These are phyloP conservation scores for Yamadazyma sp. DNA, from an alignment of 1,139 yeast species.

Conservation along the genomic window DNA sequence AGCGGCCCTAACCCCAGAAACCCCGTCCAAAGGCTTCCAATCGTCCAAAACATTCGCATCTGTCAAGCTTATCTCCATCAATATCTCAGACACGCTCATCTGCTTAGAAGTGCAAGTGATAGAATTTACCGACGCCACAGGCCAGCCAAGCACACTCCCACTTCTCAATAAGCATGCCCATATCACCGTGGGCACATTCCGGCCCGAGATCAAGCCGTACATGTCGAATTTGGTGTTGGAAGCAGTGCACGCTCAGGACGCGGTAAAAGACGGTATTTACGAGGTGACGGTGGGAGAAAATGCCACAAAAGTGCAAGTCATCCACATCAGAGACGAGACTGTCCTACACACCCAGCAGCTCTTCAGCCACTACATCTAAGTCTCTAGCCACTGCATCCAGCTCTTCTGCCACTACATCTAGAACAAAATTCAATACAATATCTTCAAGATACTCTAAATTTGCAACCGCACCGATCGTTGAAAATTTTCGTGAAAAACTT, in stretches of 20 bases:
- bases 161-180: conserved; percentile 57
- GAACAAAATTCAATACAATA: too few species aligned
- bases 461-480: not conserved
- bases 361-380: conserved; percentile 7
- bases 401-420: too few species aligned
- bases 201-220: conserved; percentile 46
- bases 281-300: not conserved
- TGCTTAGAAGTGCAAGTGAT: conserved; percentile 54
- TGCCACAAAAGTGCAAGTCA: conserved; percentile 1
- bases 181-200: conserved; percentile 70
- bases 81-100: conserved; percentile 43
- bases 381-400: too few species aligned
- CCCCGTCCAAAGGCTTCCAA: conserved; percentile 11
- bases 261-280: conserved; percentile 1
- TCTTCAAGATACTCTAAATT: too few species aligned
- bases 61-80: conserved; percentile 40
- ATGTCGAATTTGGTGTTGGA: conserved; percentile 29
- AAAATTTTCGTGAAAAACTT: not conserved
- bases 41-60: conserved; percentile 28
- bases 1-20: conserved; percentile 14
- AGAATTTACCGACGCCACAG: conserved; percentile 24
- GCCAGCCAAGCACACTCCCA: conserved; percentile 21
- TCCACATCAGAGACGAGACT: not conserved
- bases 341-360: conserved; percentile 5
- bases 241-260: conserved; percentile 11